Percentiles rank a stretch among this genome's conserved stretches.
Conservation (phyloP, 225 moss, liverwort and hornwort species). For the Ulota crispa region DNA sequence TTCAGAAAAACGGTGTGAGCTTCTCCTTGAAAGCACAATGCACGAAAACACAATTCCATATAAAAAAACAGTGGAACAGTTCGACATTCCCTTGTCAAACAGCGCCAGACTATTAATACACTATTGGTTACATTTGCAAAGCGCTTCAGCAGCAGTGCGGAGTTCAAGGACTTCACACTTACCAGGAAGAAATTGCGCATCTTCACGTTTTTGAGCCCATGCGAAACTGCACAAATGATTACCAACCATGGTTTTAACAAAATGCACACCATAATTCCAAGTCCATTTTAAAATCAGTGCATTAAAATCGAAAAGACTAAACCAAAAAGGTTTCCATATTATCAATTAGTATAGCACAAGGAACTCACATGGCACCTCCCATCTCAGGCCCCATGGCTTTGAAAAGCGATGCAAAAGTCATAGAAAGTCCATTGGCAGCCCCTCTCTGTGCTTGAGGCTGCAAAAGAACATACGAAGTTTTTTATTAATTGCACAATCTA, state of each 20-base stretch:
- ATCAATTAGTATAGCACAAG: not conserved
- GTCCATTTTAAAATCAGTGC: not conserved
- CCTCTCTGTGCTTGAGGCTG: slow-evolving; percentile 25
- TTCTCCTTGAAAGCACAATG: not conserved
- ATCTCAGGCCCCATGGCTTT: slow-evolving; percentile 29
- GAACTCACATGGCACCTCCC: slow-evolving; percentile 33
- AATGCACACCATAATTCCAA: not conserved
- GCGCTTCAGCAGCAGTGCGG: not conserved
- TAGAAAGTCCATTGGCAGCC: slow-evolving; percentile 26
- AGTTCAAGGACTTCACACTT: not conserved
- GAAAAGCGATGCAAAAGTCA: slow-evolving; percentile 32
- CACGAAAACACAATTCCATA: not conserved
- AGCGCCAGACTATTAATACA: not conserved
- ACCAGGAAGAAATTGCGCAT: slow-evolving; percentile 30
- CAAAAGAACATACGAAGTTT: not conserved
- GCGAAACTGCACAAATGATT: slow-evolving; percentile 36
- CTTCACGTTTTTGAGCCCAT: slow-evolving; percentile 34
- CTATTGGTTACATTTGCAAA: not conserved
- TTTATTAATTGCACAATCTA: not conserved
- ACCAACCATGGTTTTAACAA: not conserved
- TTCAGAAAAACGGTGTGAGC: not conserved
- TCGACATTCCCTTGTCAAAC: not conserved
- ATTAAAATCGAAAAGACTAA: not conserved
- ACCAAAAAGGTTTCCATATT: not conserved
- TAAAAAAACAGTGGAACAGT: not conserved